Evolutionary conservation across 306 rosid species (phyloP), one percentile per base, ranked within the genome.

Genomic region (Leucaena leucocephala): DNA sequence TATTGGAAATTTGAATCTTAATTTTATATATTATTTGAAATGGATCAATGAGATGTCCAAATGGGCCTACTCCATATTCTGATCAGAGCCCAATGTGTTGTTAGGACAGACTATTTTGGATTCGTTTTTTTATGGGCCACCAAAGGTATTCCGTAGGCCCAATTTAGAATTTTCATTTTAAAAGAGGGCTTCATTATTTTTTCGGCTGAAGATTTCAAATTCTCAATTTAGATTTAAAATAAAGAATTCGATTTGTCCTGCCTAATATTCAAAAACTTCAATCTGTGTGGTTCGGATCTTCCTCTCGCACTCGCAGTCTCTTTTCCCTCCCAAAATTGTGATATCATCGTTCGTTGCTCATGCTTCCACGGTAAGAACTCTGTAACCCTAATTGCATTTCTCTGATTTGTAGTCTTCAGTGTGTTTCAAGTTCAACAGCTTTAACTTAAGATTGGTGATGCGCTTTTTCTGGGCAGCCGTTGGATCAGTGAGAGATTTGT

Each of bases 401-500:
- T 40, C 72, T 40, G 72, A 42, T 39, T 8, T n/a, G n/a, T 39
- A 19, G 50, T 42, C 50, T 67, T 16, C 7, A 39, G 2, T 38
- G 71, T 33, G 65, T 63, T 63, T 63, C 6, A 15, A 6, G 38
- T 35, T 35, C 38, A 16, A 14, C 43, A 13, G 12, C 15, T 61
- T 62, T 62, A 39, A 21, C 45, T 17, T 27, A 15, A 4, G 9
- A 54, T 6, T 11, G 44, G 12, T 35, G n/a, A 35, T 50, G 35
- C 35, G 35, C 10, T 8, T 50, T 72, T 72, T n/a, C n/a, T 54
- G n/a, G 55, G 73, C 19, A 43, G 19, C 42, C 39, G 74, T 54
- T 71, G 4, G 42, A 46, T 69, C 74, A 3, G 55, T 50, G 81
- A 52, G 73, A 48, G 67, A 49, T 48, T 63, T 61, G n/a, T 34